These are phyloP conservation scores for Kodamaea nitidulidarum DNA, from an alignment of 805 yeast species.

Conservation along the genomic window DNA sequence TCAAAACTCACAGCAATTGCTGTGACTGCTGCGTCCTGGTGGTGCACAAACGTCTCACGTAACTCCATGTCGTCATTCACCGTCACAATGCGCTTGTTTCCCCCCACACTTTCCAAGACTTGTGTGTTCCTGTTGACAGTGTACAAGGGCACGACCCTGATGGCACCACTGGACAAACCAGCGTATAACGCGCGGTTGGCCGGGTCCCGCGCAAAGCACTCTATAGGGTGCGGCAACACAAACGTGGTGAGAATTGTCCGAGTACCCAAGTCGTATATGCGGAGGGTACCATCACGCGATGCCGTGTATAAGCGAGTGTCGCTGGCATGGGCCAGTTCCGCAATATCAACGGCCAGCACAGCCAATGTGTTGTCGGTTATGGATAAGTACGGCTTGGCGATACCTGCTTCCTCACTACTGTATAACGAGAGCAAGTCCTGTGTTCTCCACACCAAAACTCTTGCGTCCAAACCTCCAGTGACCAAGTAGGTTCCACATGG, in stretches of 20 bases:
- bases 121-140: slow-evolving; percentile 29
- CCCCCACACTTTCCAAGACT: slow-evolving; percentile 59
- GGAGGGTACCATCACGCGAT: slow-evolving; percentile 70
- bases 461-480: slow-evolving; percentile 78
- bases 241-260: slow-evolving; percentile 59
- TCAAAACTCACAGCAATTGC: slow-evolving; percentile 63
- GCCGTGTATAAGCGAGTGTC: slow-evolving; percentile 66
- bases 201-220: slow-evolving; percentile 65
- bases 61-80: slow-evolving; percentile 49
- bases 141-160: slow-evolving; percentile 55
- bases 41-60: slow-evolving; percentile 51
- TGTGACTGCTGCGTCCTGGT: slow-evolving; percentile 33
- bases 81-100: slow-evolving; percentile 48
- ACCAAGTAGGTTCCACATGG: slow-evolving; percentile 60
- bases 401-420: slow-evolving; percentile 26
- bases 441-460: slow-evolving; percentile 71
- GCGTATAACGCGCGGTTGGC: slow-evolving; percentile 71
- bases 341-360: slow-evolving; percentile 44
- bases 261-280: slow-evolving; percentile 59
- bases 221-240: slow-evolving; percentile 57
- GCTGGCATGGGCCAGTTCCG: slow-evolving; percentile 48
- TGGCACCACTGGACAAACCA: slow-evolving; percentile 62
- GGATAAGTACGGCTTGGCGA: slow-evolving; percentile 52
- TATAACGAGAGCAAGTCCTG: slow-evolving; percentile 49
- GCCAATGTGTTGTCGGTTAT: slow-evolving; percentile 61